Percentiles rank a stretch among this genome's conserved stretches.
Conservation (phyloP, 805 yeast species). For the Babjeviella inositovora region DNA sequence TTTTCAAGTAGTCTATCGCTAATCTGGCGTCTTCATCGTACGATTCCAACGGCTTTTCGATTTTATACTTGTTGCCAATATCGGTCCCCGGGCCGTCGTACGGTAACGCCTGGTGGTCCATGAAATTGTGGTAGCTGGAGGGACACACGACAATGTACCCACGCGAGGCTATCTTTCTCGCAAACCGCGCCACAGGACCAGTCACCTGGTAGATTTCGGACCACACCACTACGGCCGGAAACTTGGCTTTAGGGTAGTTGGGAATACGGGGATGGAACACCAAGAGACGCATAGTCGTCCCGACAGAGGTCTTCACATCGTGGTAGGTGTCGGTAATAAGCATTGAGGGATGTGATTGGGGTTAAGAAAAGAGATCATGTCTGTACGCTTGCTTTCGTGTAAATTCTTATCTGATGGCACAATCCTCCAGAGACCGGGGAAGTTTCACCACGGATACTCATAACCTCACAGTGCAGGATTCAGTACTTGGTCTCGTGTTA, state of each 20-base stretch:
- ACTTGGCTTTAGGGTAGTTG: slow-evolving; percentile 63
- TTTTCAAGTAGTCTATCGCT: slow-evolving; percentile 42
- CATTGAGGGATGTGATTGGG: no score
- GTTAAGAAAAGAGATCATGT: no score
- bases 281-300: slow-evolving; percentile 51
- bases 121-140: slow-evolving; percentile 59
- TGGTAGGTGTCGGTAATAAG: slow-evolving; percentile 47
- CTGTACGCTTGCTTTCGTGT: no score
- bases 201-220: slow-evolving; percentile 74
- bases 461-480: no score
- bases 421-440: no score
- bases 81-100: slow-evolving; percentile 69
- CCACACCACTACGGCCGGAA: slow-evolving; percentile 69
- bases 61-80: slow-evolving; percentile 51
- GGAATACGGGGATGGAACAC: slow-evolving; percentile 53
- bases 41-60: slow-evolving; percentile 48
- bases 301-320: slow-evolving; percentile 51
- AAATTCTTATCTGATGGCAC: no score
- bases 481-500: no score
- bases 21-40: slow-evolving; percentile 63
- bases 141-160: slow-evolving; percentile 75
- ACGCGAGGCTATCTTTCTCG: slow-evolving; percentile 63
- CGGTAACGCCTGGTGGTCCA: slow-evolving; percentile 38
- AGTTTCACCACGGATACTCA: no score
- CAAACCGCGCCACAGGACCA: slow-evolving; percentile 71